Percentiles rank a stretch among this genome's conserved stretches.
Conservation (phyloP, 768 basidiomycete species). For the Kwoniella europaea region DNA sequence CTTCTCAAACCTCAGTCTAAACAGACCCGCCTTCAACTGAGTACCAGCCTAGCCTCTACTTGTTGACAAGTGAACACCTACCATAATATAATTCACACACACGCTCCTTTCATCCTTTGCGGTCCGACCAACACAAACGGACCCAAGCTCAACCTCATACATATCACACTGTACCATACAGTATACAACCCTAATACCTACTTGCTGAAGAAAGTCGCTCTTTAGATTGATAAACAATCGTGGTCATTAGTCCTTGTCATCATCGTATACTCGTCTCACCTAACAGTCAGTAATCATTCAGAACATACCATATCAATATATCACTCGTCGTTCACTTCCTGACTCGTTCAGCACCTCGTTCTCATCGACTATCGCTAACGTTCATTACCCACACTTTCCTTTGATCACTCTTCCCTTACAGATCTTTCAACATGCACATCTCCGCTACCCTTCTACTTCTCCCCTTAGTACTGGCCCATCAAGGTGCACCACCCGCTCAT, state of each 20-base stretch:
- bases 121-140: not conserved
- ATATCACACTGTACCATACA: not conserved
- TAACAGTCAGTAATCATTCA: not conserved
- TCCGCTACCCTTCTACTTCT: slow-evolving; percentile 25
- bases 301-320: not conserved
- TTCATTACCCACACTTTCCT: not conserved
- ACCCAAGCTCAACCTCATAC: not conserved
- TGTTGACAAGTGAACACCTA: slow-evolving; percentile 6
- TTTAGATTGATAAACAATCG: not conserved
- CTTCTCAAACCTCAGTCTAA: not conserved
- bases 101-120: not conserved
- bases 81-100: not conserved
- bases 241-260: not conserved
- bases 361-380: not conserved
- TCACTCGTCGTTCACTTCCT: not conserved
- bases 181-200: not conserved
- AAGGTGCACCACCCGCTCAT: slow-evolving; percentile 10
- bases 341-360: too few species aligned
- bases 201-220: not conserved
- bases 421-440: slow-evolving; percentile 28
- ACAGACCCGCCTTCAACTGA: not conserved
- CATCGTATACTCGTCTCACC: not conserved
- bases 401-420: slow-evolving; percentile 4
- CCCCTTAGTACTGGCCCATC: slow-evolving; percentile 28
- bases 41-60: not conserved